Evolutionary conservation across 1,284 basidiomycete genomes (phyloP), one percentile per base, ranked within the genome.

Genomic region (Ustilago xerochloae): DNA sequence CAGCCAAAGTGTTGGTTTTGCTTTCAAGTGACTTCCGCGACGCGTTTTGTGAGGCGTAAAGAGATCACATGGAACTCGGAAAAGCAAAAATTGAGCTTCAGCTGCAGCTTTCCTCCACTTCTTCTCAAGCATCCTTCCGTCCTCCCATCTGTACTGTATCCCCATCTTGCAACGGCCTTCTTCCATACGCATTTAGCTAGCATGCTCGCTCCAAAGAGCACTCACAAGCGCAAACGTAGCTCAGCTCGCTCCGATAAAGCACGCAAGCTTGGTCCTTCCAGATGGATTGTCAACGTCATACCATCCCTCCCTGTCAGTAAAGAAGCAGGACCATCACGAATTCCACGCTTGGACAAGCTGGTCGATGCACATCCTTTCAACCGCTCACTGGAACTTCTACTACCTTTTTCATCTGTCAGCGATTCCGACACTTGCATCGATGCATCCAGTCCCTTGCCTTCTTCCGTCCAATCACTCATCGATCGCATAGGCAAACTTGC

Each of bases 141-240:
- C 18, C 20, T 22, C 24, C 38, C n/a, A n/a, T 41, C 18, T 22
- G 9, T 7, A 4, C 18, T 20, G 18, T 36, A 18, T 4, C 39
- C 39, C 15, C 45, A 47, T 47, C 45, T n/a, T 15, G 22, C 20
- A n/a, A 18, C 6, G n/a, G 9, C 3, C 12, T 10, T 32, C 16
- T 29, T 48, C 5, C 24, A 30, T 26, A 2, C 3, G 39, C 20
- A 22, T 26, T 4, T 32, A 9, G 20, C 22, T 38, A 20, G 0
- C 12, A 77, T 77, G 75, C 60, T 74, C 6, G 63, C 61, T n/a
- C 52, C 61, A 9, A 77, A 64, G 57, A 81, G 79, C 62, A 74
- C 80, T 18, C 81, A 82, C 72, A 82, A 82, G 72, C 71, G 81
- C 6, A 80, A 73, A 43, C 72, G 81, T 39, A 79, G 78, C 54